phyloP scores from a whole-genome alignment of 345 rosid genomes.

The Barbarea vulgaris region DNA sequence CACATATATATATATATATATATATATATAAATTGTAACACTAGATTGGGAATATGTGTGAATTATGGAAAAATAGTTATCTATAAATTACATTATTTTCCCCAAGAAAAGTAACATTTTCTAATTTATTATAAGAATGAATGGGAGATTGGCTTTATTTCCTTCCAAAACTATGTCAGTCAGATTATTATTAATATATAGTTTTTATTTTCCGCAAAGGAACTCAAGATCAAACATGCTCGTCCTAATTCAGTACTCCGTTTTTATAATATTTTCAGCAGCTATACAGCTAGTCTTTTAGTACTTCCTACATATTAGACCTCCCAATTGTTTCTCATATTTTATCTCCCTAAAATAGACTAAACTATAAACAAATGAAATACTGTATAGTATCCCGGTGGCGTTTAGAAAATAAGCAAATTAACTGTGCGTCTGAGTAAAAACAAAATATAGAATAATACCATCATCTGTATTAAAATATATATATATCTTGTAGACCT shows the following conservation, averaged over 20 bases:
- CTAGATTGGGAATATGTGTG: not conserved
- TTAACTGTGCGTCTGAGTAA: not conserved
- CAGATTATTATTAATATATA: not conserved
- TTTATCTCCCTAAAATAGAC: constrained; percentile 20
- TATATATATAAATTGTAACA: not conserved
- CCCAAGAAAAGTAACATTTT: not conserved
- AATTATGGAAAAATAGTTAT: not conserved
- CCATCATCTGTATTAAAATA: not conserved
- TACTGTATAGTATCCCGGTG: not conserved
- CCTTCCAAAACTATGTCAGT: constrained; percentile 31
- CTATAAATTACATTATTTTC: not conserved
- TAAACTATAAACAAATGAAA: not conserved
- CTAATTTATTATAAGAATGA: not conserved
- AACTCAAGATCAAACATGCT: constrained; percentile 35
- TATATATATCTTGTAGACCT: not conserved
- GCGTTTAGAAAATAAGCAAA: not conserved
- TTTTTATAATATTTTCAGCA: constrained; percentile 29
- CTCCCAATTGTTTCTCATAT: constrained; percentile 13
- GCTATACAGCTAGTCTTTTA: constrained; percentile 22
- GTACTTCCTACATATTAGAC: constrained; percentile 29
- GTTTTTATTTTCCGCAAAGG: not conserved
- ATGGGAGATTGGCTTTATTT: constrained; percentile 22
- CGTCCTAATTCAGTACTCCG: constrained; percentile 36
- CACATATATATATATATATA: not conserved
- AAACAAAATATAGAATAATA: not conserved